Percentiles rank a stretch among this genome's conserved stretches.
phyloP scores from a whole-genome alignment of 805 yeast genomes.

The Starmerella davenportii region DNA sequence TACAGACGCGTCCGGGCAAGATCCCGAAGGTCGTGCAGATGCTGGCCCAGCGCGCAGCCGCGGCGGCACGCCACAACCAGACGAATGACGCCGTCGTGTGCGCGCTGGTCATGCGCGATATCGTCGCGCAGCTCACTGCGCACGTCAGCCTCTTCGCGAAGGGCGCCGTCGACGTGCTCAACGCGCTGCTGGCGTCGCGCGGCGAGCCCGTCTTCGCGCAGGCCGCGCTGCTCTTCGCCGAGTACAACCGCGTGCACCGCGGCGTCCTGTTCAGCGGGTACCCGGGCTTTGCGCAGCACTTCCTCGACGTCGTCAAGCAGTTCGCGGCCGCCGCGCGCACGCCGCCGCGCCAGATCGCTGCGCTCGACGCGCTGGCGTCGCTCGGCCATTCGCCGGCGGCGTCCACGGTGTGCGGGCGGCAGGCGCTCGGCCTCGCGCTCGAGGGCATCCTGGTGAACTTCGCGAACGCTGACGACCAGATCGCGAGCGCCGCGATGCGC shows the following conservation, averaged over 20 bases:
- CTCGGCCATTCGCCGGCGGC: slow-evolving; percentile 23
- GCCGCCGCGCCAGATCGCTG: slow-evolving; percentile 19
- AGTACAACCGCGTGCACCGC: slow-evolving; percentile 36
- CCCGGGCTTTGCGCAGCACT: slow-evolving; percentile 34
- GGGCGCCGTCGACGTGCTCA: slow-evolving; percentile 44
- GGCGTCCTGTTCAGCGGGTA: slow-evolving; percentile 51
- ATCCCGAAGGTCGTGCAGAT: slow-evolving; percentile 69
- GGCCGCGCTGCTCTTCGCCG: slow-evolving; percentile 17
- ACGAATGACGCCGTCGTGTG: slow-evolving; percentile 76
- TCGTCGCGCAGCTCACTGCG: slow-evolving; percentile 60
- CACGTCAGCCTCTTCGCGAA: slow-evolving; percentile 70
- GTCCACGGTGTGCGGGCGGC: slow-evolving; percentile 19
- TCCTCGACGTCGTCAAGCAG: slow-evolving; percentile 23
- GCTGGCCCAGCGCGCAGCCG: slow-evolving; percentile 39
- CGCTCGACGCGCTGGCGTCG: slow-evolving; percentile 30
- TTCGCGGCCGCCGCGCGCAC: slow-evolving; percentile 7
- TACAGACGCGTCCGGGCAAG: slow-evolving; percentile 74
- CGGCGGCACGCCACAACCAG: slow-evolving; percentile 43
- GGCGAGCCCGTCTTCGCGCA: slow-evolving; percentile 32
- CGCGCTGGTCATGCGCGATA: slow-evolving; percentile 44
- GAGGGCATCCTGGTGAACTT: slow-evolving; percentile 17
- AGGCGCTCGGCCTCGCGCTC: slow-evolving; percentile 17
- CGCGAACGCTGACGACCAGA: neutral
- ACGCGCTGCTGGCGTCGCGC: slow-evolving; percentile 27
- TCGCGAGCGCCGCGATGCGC: neutral